phyloP scores from a whole-genome alignment of 768 basidiomycete genomes.

The Clitopilus hobsonii region DNA sequence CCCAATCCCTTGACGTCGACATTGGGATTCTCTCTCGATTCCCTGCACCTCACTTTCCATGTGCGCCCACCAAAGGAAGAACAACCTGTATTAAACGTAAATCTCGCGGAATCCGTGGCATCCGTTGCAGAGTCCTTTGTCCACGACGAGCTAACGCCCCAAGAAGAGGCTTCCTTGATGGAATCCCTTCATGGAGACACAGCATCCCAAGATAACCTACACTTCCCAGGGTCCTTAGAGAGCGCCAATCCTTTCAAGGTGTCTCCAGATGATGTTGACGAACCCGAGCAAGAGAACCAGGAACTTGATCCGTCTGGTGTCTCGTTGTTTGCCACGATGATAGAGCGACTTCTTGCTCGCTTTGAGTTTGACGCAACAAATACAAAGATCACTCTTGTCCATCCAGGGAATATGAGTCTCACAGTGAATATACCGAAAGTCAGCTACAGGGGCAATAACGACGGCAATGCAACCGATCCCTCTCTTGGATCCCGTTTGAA shows the following conservation, averaged over 20 bases:
- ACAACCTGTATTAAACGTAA: slow-evolving; percentile 19
- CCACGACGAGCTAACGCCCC: slow-evolving; percentile 70
- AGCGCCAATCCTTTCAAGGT: slow-evolving; percentile 43
- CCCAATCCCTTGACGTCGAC: slow-evolving; percentile 77
- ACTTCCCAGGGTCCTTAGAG: not conserved
- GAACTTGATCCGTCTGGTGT: slow-evolving; percentile 70
- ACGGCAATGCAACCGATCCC: slow-evolving; percentile 15
- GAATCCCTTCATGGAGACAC: slow-evolving; percentile 56
- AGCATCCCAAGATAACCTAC: not conserved
- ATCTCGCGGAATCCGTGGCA: slow-evolving; percentile 69
- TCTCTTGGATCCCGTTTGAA: slow-evolving; percentile 20
- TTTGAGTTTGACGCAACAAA: slow-evolving; percentile 75
- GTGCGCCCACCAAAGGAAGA: slow-evolving; percentile 22
- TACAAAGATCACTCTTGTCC: slow-evolving; percentile 63
- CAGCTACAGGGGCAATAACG: slow-evolving; percentile 43
- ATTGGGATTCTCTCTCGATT: slow-evolving; percentile 64
- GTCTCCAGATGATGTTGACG: slow-evolving; percentile 29
- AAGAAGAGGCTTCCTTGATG: slow-evolving; percentile 68
- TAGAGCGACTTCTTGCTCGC: slow-evolving; percentile 72
- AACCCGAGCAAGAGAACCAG: slow-evolving; percentile 14
- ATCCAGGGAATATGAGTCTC: slow-evolving; percentile 58
- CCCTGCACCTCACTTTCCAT: slow-evolving; percentile 65
- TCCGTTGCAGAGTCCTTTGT: slow-evolving; percentile 78
- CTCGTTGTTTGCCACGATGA: slow-evolving; percentile 74
- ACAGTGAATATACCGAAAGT: slow-evolving; percentile 55